Percentiles rank a stretch among this genome's conserved stretches.
phyloP scores from a whole-genome alignment of 2,329 filamentous ascomycete genomes.

The Penicillium glabrum region DNA sequence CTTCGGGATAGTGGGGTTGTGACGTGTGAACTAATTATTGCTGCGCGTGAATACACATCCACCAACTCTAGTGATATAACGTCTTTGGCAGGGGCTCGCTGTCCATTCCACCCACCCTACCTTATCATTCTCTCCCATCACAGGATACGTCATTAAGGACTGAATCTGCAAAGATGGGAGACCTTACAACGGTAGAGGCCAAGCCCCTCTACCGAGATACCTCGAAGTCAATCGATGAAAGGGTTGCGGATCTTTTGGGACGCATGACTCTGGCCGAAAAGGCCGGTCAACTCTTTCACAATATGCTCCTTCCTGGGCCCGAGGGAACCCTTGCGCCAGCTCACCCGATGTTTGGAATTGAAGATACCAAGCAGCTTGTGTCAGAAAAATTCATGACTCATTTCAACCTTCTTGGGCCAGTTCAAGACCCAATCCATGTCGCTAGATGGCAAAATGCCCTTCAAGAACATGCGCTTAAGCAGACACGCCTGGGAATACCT shows the following conservation, averaged over 20 bases:
- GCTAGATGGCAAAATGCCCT: neutral
- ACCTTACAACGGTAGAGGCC: neutral
- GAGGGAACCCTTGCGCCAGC: neutral
- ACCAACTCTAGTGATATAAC: neutral
- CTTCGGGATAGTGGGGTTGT: neutral
- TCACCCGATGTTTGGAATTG: neutral
- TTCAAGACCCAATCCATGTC: neutral
- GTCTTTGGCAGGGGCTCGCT: neutral
- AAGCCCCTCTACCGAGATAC: neutral
- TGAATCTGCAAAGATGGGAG: neutral
- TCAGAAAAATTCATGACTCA: neutral
- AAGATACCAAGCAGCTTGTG: neutral
- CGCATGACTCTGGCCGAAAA: constrained; percentile 4
- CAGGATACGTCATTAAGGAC: too few species aligned
- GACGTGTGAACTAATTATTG: neutral
- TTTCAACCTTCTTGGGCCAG: neutral
- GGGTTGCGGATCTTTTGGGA: neutral
- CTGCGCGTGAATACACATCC: neutral
- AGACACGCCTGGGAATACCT: neutral
- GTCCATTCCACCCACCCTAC: too few species aligned
- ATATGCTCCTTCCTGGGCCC: neutral
- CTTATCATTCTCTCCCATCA: too few species aligned
- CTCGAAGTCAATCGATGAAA: neutral
- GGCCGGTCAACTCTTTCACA: constrained; percentile 2
- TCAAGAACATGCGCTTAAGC: neutral